Conservation (phyloP, 345 rosid genomes). For the Gossypium herbaceum region DNA sequence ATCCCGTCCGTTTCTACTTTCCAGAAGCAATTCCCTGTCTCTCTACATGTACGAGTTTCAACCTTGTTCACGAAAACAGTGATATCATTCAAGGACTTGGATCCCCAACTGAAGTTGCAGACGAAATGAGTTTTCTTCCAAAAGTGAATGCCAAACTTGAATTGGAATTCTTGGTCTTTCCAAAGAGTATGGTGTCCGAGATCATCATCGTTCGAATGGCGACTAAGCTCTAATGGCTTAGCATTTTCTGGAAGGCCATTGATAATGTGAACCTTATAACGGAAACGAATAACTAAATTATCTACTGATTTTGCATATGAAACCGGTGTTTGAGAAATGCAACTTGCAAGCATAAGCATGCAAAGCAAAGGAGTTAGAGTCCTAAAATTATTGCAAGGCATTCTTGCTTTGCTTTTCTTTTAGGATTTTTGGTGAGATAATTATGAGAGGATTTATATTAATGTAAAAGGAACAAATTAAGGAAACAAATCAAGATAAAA, state of each 20-base stretch:
- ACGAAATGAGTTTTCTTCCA: neutral
- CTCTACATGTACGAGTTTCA: neutral
- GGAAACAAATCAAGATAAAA: no score
- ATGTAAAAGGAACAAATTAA: no score
- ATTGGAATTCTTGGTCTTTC: neutral
- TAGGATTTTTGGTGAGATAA: no score
- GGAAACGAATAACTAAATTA: neutral
- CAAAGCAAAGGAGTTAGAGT: no score
- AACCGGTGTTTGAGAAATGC: no score
- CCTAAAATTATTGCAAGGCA: no score
- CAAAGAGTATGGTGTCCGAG: slow-evolving; percentile 5
- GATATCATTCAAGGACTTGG: neutral
- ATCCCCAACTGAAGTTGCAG: neutral
- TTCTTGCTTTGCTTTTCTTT: no score
- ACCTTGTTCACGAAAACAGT: neutral
- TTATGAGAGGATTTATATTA: no score
- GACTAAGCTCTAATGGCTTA: neutral
- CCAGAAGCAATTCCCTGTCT: neutral
- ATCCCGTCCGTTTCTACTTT: neutral
- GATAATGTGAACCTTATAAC: neutral
- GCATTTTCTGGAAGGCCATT: neutral
- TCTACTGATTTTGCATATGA: neutral
- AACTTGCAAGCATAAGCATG: neutral
- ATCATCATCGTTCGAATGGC: neutral
- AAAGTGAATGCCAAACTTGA: neutral